phyloP scores from a whole-genome alignment of 2,329 filamentous ascomycete species.

The Scedosporium boydii region DNA sequence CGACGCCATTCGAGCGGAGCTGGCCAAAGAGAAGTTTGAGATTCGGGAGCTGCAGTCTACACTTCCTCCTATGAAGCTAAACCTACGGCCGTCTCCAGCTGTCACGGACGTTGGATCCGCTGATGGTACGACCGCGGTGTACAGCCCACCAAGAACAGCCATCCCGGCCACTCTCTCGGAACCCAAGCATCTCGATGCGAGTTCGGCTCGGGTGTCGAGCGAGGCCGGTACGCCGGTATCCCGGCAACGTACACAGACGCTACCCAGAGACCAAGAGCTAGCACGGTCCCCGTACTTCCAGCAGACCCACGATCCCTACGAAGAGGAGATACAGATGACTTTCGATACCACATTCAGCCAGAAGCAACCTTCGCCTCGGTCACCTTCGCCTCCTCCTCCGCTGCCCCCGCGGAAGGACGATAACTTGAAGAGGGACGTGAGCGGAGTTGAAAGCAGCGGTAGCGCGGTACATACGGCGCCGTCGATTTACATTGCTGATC shows the following conservation, averaged over 20 bases:
- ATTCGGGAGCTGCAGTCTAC: conserved; percentile 81
- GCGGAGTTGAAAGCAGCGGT: not conserved
- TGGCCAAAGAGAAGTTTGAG: conserved; percentile 59
- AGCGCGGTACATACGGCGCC: conserved; percentile 25
- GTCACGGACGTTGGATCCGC: not conserved
- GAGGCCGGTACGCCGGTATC: not conserved
- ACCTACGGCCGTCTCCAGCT: conserved; percentile 25
- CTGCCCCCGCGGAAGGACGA: conserved; percentile 21
- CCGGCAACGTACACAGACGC: conserved; percentile 4
- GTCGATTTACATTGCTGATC: conserved; percentile 42
- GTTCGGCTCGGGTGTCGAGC: conserved; percentile 8
- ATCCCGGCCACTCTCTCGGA: conserved; percentile 20
- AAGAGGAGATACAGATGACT: conserved; percentile 56
- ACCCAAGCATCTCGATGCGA: conserved; percentile 25
- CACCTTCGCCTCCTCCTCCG: conserved; percentile 13
- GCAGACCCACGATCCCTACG: conserved; percentile 14
- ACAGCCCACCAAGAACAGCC: not conserved
- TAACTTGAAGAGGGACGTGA: conserved; percentile 9
- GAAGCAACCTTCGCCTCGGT: conserved; percentile 7
- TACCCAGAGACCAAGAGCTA: conserved; percentile 4
- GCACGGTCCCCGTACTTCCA: conserved; percentile 4
- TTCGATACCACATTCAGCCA: conserved; percentile 57
- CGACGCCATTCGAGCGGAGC: conserved; percentile 80
- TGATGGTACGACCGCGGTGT: not conserved
- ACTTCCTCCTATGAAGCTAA: conserved; percentile 80